Evolutionary conservation across 768 basidiomycete species (phyloP).

Genomic region (Hygrophorus pudorinus): DNA sequence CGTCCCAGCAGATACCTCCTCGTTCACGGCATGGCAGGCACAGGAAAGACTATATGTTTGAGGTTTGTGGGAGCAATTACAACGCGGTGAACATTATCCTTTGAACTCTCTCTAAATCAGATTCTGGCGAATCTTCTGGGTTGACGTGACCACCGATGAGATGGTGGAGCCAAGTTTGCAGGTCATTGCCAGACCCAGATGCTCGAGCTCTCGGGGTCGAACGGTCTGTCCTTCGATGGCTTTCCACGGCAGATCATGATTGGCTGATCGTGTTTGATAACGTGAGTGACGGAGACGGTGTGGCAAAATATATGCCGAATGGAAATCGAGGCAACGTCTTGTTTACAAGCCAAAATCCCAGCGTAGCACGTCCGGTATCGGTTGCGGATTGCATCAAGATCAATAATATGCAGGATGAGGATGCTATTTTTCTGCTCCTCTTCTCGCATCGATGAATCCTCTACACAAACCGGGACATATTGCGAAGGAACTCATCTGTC

Average conservation of each 20-base stretch:
- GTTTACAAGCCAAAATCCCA: slow-evolving; percentile 11
- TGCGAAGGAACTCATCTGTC: slow-evolving; percentile 2
- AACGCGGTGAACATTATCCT: neutral
- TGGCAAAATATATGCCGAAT: slow-evolving; percentile 8
- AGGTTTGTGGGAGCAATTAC: neutral
- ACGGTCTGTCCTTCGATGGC: slow-evolving; percentile 7
- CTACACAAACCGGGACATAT: slow-evolving; percentile 2
- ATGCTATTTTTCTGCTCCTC: slow-evolving; percentile 12
- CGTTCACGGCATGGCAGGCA: neutral
- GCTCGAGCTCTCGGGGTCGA: slow-evolving; percentile 1
- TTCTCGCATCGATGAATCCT: slow-evolving; percentile 2
- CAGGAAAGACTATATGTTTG: neutral
- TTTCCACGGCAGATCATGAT: slow-evolving; percentile 7
- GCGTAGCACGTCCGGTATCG: slow-evolving; percentile 5
- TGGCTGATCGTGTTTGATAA: slow-evolving; percentile 16
- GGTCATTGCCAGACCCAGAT: neutral
- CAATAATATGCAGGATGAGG: slow-evolving; percentile 10
- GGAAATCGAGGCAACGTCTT: slow-evolving; percentile 13
- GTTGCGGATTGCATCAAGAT: slow-evolving; percentile 4
- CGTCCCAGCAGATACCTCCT: neutral
- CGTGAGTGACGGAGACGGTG: slow-evolving; percentile 10
- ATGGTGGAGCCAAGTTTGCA: slow-evolving; percentile 9
- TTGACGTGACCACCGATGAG: slow-evolving; percentile 14
- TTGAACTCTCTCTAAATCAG: slow-evolving; percentile 7
- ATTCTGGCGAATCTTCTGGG: slow-evolving; percentile 15